Percentiles rank a stretch among this genome's conserved stretches.
phyloP scores from a whole-genome alignment of 2,329 filamentous ascomycete genomes.

The Metarhizium brunneum region DNA sequence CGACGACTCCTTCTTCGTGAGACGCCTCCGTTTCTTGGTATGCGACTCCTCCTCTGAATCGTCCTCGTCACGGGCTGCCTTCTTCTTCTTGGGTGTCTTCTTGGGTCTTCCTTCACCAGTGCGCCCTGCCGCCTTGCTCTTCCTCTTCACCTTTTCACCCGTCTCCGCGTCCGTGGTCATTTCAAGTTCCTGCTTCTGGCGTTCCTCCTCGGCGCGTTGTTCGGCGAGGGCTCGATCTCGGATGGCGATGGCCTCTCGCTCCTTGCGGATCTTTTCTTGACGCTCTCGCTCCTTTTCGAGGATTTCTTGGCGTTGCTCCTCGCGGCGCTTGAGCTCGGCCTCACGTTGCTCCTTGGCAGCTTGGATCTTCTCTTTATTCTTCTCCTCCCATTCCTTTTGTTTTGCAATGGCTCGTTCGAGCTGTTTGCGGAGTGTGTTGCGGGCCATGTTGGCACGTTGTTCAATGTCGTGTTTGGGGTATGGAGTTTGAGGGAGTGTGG shows the following conservation, averaged over 20 bases:
- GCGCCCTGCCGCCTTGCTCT: constrained; percentile 48
- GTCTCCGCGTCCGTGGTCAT: constrained; percentile 75
- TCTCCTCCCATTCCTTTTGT: constrained; percentile 86
- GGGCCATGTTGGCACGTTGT: constrained; percentile 93
- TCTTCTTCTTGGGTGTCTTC: constrained; percentile 45
- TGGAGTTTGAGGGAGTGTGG: constrained; percentile 57
- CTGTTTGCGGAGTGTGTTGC: constrained; percentile 88
- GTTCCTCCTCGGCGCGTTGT: constrained; percentile 37
- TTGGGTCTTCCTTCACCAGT: constrained; percentile 33
- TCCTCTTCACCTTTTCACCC: constrained; percentile 70
- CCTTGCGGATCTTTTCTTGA: constrained; percentile 74
- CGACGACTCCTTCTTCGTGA: constrained; percentile 36
- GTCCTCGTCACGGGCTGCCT: constrained; percentile 28
- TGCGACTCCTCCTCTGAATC: constrained; percentile 34
- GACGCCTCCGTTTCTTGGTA: constrained; percentile 53
- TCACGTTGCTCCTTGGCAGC: constrained; percentile 74
- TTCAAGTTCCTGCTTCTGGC: constrained; percentile 51
- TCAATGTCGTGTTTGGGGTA: constrained; percentile 89
- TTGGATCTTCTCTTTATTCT: constrained; percentile 80
- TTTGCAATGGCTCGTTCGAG: constrained; percentile 75
- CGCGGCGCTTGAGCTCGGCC: constrained; percentile 66
- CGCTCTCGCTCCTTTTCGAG: constrained; percentile 63
- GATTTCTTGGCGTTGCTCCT: constrained; percentile 62
- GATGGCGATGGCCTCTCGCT: constrained; percentile 72
- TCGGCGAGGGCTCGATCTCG: constrained; percentile 65